phyloP scores from a whole-genome alignment of 768 basidiomycete genomes.

The Mycena albidolilacea region DNA sequence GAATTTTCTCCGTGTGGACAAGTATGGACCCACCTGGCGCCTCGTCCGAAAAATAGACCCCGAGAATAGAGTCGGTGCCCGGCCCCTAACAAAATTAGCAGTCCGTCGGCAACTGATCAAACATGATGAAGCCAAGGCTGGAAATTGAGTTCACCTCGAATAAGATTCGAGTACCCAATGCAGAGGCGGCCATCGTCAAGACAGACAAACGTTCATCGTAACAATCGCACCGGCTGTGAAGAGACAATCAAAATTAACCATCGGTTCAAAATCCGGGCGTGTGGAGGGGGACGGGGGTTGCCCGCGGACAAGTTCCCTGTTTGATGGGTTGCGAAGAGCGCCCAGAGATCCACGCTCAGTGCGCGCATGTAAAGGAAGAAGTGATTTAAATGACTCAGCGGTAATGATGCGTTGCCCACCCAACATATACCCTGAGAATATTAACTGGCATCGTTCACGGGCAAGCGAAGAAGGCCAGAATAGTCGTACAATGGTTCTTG shows the following conservation, averaged over 20 bases:
- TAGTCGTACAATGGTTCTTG: background rate
- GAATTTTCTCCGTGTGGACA: too few species aligned
- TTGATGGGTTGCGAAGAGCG: conserved; percentile 15
- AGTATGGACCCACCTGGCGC: background rate
- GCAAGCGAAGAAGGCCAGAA: background rate
- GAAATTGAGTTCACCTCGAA: background rate
- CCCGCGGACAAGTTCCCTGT: background rate
- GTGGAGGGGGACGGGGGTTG: too few species aligned
- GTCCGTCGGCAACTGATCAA: too few species aligned
- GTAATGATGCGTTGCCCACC: too few species aligned
- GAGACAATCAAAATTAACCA: conserved; percentile 11
- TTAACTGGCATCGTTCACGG: too few species aligned
- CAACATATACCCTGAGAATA: too few species aligned
- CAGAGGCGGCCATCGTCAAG: conserved; percentile 7
- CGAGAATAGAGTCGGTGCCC: too few species aligned
- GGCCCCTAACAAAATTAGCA: too few species aligned
- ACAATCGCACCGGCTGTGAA: conserved; percentile 3
- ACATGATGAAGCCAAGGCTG: background rate
- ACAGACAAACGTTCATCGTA: background rate
- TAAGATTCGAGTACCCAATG: background rate
- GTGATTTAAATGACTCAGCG: background rate
- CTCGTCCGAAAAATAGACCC: background rate
- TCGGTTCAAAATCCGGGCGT: conserved; percentile 12
- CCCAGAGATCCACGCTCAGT: background rate
- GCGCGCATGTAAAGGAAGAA: background rate